Base-by-base conservation (phyloP, 2,329 filamentous ascomycete genomes). In the Fusarium staphyleae region DNA sequence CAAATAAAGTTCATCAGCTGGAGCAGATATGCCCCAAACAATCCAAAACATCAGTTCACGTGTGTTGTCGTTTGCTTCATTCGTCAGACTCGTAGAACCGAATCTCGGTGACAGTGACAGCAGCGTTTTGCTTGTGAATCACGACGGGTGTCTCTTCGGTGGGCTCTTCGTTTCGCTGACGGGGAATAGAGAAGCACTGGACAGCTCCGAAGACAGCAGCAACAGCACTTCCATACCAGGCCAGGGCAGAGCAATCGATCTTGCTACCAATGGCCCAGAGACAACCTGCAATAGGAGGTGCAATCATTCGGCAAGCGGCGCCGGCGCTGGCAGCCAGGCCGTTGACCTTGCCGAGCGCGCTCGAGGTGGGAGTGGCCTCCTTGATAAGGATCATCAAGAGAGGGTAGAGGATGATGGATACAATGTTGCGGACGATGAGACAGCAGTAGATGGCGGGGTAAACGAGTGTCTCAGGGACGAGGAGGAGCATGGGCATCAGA, bases 361-460 rank as follows among this genome's bases (percentile, higher is more conserved):
- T 75, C 6, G 77, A 73, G 26, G 76, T 79, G 2, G 85, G 84
- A 1, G 84, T 86, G 2, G 84, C 83, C 66, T 88, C 83, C 71
- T 88, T 88, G 76, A 89, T 82, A 26, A 88, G 75, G 62, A 89
- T 88, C 36, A 89, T 76, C 30, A 88, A 78, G 5, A 87, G 76
- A 3, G 86, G 86, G 66, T 87, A 88, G n/a, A 87, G 75, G 47
- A 86, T 77, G 64, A 88, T 87, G 37, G 81, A 82, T 30, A 87
- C 75, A 12, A 87, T 66, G 63, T 87, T 87, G 46, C 85, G 81
- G 32, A 88, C 68, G 0, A 80, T 72, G 49, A 87, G 73, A 63
- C 80, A 83, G 43, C 73, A 52, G 68, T 88, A 88, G 54, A 89
- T 85, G 44, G 80, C 83, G 0, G 81, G 73, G 60, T 79, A 82